phyloP scores from a whole-genome alignment of 768 basidiomycete genomes.

The Xanthoconium stramineum region DNA sequence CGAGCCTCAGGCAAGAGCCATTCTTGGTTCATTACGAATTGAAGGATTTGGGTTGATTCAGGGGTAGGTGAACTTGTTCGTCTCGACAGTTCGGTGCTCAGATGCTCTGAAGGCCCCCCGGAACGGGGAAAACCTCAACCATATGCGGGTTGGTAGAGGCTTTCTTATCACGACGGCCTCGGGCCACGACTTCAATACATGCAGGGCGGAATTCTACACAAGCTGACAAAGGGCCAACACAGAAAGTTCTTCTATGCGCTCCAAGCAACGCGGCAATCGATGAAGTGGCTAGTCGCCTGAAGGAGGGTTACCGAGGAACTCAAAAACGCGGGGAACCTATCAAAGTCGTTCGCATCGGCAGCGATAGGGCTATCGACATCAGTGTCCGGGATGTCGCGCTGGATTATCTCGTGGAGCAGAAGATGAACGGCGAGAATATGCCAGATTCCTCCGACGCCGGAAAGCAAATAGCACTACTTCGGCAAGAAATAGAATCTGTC shows the following conservation, averaged over 20 bases:
- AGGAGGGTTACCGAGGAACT: conserved; percentile 65
- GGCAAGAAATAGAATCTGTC: conserved; percentile 66
- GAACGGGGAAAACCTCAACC: conserved; percentile 98
- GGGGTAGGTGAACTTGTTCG: conserved; percentile 56
- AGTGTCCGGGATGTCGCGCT: conserved; percentile 84
- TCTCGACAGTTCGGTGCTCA: conserved; percentile 1
- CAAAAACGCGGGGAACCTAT: conserved; percentile 52
- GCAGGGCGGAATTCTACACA: conserved; percentile 41
- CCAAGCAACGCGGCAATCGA: conserved; percentile 99
- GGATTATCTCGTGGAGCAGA: conserved; percentile 81
- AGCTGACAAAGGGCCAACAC: conserved; percentile 44
- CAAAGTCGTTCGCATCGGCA: conserved; percentile 89
- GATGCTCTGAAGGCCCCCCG: conserved; percentile 69
- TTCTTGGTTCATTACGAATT: conserved; percentile 66
- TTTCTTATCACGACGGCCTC: conserved; percentile 62
- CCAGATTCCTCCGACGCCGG: conserved; percentile 41
- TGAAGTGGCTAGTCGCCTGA: conserved; percentile 86
- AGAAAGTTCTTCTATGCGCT: conserved; percentile 88
- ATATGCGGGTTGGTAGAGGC: conserved; percentile 92
- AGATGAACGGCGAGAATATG: conserved; percentile 46
- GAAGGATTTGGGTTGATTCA: conserved; percentile 90
- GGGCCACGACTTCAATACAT: conserved; percentile 46
- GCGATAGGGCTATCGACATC: conserved; percentile 67
- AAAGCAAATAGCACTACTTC: conserved; percentile 55
- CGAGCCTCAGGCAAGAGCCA: conserved; percentile 91